Evolutionary conservation across 345 rosid species (phyloP), one percentile per base, ranked within the genome.

Genomic region (Rhodamnia rubescens): DNA sequence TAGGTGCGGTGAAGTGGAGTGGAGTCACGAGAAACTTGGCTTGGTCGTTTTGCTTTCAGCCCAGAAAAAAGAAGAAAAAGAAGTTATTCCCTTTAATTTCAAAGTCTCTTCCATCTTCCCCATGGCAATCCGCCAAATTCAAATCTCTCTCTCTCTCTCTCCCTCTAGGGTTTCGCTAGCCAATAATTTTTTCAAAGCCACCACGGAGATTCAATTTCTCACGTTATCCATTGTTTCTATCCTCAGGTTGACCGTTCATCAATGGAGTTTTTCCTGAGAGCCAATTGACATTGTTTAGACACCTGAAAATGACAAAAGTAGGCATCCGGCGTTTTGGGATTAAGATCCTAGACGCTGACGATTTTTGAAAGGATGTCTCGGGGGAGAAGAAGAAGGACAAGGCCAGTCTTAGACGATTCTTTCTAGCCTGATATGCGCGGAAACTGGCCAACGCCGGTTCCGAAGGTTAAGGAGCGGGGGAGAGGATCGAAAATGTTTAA

Each of bases 1-100:
- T 69, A 69, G 80, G 80, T 69, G 84, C 74, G 84, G 80, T 80
- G 74, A 80, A 69, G 56, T 78, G 64, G 69, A 83, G 44, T 27
- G 52, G 55, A 52, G 6, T 91, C 92, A 91, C 91, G 93, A 84
- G 93, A 86, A 85, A 58, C 91, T 85, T 87, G 91, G 89, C 84
- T 5, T 55, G 80, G 80, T 36, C 47, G 80, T 10, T 69, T 18
- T 36, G 80, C 80, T 69, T 69, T 36, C 26, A 36, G 24, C 22
- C 47, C 7, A 83, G 14, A 10, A 4, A 11, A 1, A 5, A 26
- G 44, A 51, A 3, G 11, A 20, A 13, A 27, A 24, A 16, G 54
- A 82, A 11, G 83, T 82, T 27, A 27, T 47, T 27, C 54, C 32
- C 83, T 82, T 82, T 26, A 44, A 8, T 81, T 81, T 81, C 53